A percentile compares a stretch with the other conserved stretches of the same genome.
phyloP scores from a whole-genome alignment of 305 asterid species.

The Lippia alba region DNA sequence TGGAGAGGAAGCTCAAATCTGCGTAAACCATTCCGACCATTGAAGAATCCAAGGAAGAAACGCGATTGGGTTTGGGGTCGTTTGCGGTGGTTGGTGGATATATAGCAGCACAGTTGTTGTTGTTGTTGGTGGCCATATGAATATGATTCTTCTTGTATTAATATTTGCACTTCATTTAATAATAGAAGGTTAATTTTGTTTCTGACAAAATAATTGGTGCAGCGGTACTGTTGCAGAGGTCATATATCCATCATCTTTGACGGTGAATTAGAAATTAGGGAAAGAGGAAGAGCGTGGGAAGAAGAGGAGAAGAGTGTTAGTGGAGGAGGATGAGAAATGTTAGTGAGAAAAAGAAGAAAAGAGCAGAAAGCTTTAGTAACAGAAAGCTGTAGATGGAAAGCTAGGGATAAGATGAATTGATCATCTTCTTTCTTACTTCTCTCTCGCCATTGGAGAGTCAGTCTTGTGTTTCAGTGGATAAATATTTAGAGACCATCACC shows the following conservation, averaged over 20 bases:
- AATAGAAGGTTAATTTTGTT: background rate
- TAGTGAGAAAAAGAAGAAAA: constrained; percentile 29
- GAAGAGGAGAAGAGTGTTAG: constrained; percentile 23
- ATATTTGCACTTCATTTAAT: background rate
- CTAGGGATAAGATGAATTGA: background rate
- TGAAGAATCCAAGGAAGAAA: constrained; percentile 24
- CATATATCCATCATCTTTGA: constrained; percentile 32
- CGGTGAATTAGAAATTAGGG: constrained; percentile 31
- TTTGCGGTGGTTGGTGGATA: constrained; percentile 6
- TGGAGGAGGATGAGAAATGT: constrained; percentile 16
- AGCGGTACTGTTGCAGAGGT: constrained; percentile 44
- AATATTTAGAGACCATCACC: background rate
- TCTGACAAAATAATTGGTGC: constrained; percentile 36
- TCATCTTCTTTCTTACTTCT: constrained; percentile 34
- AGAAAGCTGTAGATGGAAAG: constrained; percentile 40
- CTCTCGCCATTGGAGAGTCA: constrained; percentile 28
- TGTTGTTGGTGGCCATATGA: constrained; percentile 3
- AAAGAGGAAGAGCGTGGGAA: constrained; percentile 30
- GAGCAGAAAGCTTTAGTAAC: constrained; percentile 42
- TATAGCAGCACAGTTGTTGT: no score
- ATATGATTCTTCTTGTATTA: no score
- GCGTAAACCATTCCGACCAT: constrained; percentile 54
- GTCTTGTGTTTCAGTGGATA: constrained; percentile 19
- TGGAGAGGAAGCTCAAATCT: constrained; percentile 49
- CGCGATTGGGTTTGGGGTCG: background rate